Conservation (phyloP, 73 alveolate genomes). For the Stentor roeselii region DNA sequence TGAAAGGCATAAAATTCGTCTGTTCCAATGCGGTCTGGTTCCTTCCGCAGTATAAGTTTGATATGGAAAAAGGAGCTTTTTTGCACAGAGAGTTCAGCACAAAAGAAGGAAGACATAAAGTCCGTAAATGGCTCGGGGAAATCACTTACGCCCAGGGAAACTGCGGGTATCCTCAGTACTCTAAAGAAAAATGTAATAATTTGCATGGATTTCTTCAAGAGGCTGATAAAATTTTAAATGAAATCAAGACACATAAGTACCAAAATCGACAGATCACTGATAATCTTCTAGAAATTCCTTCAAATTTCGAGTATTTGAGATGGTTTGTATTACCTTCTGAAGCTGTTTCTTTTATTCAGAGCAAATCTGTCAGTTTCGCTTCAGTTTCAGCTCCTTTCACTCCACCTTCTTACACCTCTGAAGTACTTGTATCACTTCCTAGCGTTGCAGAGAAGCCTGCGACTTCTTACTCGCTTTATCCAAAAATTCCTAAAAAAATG, state of each 20-base stretch:
- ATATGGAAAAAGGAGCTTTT: conserved; percentile 33
- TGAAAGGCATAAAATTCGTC: conserved; percentile 76
- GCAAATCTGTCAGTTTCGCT: neutral
- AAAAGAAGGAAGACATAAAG: conserved; percentile 36
- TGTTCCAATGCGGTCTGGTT: conserved; percentile 71
- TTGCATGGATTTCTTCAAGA: conserved; percentile 2
- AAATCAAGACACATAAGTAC: conserved; percentile 38
- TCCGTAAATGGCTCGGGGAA: conserved; percentile 46
- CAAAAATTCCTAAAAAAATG: conserved; percentile 74
- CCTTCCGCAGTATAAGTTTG: conserved; percentile 66
- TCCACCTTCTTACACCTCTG: neutral
- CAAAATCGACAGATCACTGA: conserved; percentile 50
- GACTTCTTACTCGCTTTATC: conserved; percentile 9
- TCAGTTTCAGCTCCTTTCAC: neutral
- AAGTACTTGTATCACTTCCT: neutral
- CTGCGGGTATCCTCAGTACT: conserved; percentile 18
- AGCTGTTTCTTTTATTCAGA: conserved; percentile 38
- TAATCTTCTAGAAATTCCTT: conserved; percentile 42
- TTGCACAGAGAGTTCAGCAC: conserved; percentile 22
- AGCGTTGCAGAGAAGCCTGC: neutral
- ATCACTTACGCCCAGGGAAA: conserved; percentile 42
- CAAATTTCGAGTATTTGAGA: conserved; percentile 40
- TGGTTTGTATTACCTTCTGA: conserved; percentile 68
- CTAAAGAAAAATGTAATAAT: neutral
- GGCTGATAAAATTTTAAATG: conserved; percentile 40